Base-by-base conservation (phyloP, 2,329 filamentous ascomycete genomes). In the Cladosporium cucumerinum region DNA sequence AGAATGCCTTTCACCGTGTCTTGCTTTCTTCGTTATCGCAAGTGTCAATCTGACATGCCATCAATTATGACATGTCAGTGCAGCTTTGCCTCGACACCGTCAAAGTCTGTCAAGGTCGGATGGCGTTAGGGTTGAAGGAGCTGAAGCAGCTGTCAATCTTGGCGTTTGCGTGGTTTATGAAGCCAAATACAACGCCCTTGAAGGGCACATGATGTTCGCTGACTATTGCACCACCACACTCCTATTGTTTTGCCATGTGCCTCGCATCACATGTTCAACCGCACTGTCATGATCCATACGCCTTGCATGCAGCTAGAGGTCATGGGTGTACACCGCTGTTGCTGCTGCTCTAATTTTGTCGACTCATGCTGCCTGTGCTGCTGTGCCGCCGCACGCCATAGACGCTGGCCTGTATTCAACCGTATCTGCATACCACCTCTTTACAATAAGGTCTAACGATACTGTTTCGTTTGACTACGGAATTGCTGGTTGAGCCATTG, bases 211-310 rank as follows among this genome's bases (percentile, higher is more conserved):
- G 51, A 54, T 54, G 25, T 32, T 28, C 25, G 54, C 54, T 57
- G 54, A 57, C 54, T 26, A 12, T 12, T 34, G 28, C 32, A 57
- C 54, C n/a, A 36, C 30, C 18, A 36, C 21, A 25, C n/a, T 57
- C n/a, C 48, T 32, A 57, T 57, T 57, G 54, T 57, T 57, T 11
- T 25, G n/a, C 54, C 54, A 57, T 57, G 54, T 57, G 54, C 28
- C n/a, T 34, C 30, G 32, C n/a, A 57, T 57, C 54, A 57, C 54
- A 57, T 57, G 54, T 39, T 26, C 54, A 25, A 34, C 54, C 54
- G 30, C 30, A 57, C 28, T 36, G 32, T 39, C 54, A 39, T 32
- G 21, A 16, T 16, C n/a, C 12, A 57, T 26, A 32, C 54, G 30
- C 28, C 54, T 25, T 57, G 54, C 54, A 57, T 57, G 32, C 21